phyloP scores from a whole-genome alignment of 768 basidiomycete species.

The Leccinum boreale region DNA sequence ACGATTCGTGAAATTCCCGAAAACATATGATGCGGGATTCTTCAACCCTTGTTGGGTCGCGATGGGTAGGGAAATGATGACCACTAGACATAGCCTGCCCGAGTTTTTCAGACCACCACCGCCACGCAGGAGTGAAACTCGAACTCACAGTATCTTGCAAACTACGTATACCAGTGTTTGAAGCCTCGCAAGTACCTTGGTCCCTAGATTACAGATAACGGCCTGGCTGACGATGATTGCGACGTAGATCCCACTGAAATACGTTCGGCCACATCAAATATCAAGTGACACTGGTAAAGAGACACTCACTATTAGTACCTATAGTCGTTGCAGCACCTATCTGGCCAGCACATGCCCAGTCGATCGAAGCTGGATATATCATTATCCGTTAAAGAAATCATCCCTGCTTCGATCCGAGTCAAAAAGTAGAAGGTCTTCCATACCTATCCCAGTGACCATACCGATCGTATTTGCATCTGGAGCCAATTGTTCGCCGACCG shows the following conservation, averaged over 20 bases:
- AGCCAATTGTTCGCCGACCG: background rate
- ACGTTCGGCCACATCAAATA: constrained; percentile 38
- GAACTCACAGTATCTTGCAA: constrained; percentile 36
- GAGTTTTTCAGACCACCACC: background rate
- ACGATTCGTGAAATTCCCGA: constrained; percentile 61
- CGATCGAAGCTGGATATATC: constrained; percentile 45
- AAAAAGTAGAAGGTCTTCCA: background rate
- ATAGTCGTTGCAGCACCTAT: constrained; percentile 64
- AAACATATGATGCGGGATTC: constrained; percentile 58
- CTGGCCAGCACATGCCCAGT: constrained; percentile 62
- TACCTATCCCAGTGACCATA: constrained; percentile 38
- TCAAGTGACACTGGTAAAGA: constrained; percentile 10
- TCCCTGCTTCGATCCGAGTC: background rate
- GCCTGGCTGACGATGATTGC: constrained; percentile 61
- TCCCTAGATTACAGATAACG: constrained; percentile 61
- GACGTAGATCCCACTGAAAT: constrained; percentile 54
- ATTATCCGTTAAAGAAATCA: constrained; percentile 33
- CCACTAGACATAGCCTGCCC: constrained; percentile 11
- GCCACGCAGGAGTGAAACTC: background rate
- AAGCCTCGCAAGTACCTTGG: constrained; percentile 59
- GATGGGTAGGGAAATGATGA: constrained; percentile 58
- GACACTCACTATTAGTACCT: constrained; percentile 46
- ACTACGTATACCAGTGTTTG: constrained; percentile 51
- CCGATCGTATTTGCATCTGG: constrained; percentile 50
- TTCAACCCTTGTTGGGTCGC: constrained; percentile 56